phyloP scores from a whole-genome alignment of 352 stramenopile species.

The Salisapilia sapeloensis region DNA sequence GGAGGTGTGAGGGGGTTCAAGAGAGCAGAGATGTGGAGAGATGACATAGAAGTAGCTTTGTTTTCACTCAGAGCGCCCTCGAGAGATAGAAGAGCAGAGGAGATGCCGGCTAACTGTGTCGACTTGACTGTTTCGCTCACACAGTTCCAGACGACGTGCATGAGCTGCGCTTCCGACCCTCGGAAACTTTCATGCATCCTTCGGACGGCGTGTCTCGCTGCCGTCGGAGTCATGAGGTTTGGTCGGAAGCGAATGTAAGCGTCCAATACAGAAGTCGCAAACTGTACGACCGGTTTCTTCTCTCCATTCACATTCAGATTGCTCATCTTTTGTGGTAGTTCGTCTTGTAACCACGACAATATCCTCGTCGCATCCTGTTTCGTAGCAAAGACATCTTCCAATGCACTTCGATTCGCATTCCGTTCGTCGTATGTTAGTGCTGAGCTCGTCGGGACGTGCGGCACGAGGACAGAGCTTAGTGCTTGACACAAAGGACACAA shows the following conservation, averaged over 20 bases:
- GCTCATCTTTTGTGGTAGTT: constrained; percentile 8
- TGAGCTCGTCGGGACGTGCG: constrained; percentile 43
- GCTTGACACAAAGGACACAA: constrained; percentile 83
- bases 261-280: constrained; percentile 3
- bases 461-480: constrained; percentile 83
- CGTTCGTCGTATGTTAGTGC: constrained; percentile 36
- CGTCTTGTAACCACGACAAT: constrained; percentile 34
- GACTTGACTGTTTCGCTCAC: too few species aligned
- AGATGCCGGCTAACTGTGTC: too few species aligned
- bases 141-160: too few species aligned
- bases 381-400: constrained; percentile 55
- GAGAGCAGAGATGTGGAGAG: constrained; percentile 46
- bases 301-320: constrained; percentile 8
- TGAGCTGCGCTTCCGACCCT: too few species aligned
- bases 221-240: constrained; percentile 3
- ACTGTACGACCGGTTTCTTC: constrained; percentile 2
- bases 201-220: too few species aligned
- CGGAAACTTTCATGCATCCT: too few species aligned
- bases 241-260: background rate
- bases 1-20: constrained; percentile 29
- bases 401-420: constrained; percentile 30
- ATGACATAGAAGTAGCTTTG: constrained; percentile 44
- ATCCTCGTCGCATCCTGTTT: constrained; percentile 58
- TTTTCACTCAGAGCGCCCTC: too few species aligned
- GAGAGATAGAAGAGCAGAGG: too few species aligned